phyloP scores from a whole-genome alignment of 2,329 filamentous ascomycete species.

The Dothiorella sarmentorum region DNA sequence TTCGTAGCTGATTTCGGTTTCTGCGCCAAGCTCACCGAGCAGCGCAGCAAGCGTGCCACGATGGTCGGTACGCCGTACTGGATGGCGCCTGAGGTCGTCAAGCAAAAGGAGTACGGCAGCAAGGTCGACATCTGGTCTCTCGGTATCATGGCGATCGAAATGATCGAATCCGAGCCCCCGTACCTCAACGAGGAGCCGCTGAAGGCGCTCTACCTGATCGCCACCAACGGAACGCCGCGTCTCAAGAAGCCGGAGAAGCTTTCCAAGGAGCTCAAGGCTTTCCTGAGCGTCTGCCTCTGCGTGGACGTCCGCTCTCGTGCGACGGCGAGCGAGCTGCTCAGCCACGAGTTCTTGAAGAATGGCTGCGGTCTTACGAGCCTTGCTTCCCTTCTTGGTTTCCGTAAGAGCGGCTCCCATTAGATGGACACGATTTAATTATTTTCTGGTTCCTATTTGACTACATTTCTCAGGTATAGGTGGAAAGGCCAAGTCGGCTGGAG shows the following conservation, averaged over 20 bases:
- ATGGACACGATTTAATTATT: slow-evolving; percentile 1
- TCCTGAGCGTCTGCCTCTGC: slow-evolving; percentile 92
- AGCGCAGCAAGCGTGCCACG: slow-evolving; percentile 93
- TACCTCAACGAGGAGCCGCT: slow-evolving; percentile 97
- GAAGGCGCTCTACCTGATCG: slow-evolving; percentile 95
- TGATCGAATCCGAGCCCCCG: slow-evolving; percentile 98
- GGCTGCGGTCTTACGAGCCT: slow-evolving; percentile 81
- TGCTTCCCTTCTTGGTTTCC: slow-evolving; percentile 80
- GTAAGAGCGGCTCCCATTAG: slow-evolving; percentile 61
- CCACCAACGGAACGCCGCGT: slow-evolving; percentile 92
- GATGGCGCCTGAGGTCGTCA: slow-evolving; percentile 99
- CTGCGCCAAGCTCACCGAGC: slow-evolving; percentile 96
- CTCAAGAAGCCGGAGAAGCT: slow-evolving; percentile 98
- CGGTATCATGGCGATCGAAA: slow-evolving; percentile 99
- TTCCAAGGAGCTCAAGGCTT: slow-evolving; percentile 95
- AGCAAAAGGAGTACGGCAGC: slow-evolving; percentile 97
- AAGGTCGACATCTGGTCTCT: slow-evolving; percentile 99
- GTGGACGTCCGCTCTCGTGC: slow-evolving; percentile 95
- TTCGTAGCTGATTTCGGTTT: slow-evolving; percentile 92
- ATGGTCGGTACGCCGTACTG: slow-evolving; percentile 99
- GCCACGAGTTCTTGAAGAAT: slow-evolving; percentile 90
- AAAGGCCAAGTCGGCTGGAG: neutral
- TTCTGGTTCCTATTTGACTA: slow-evolving; percentile 15
- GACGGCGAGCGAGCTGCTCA: slow-evolving; percentile 82
- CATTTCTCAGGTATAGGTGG: neutral